Evolutionary conservation across 1,284 basidiomycete species (phyloP), one percentile per base, ranked within the genome.

Genomic region (Meira miltonrushii): DNA sequence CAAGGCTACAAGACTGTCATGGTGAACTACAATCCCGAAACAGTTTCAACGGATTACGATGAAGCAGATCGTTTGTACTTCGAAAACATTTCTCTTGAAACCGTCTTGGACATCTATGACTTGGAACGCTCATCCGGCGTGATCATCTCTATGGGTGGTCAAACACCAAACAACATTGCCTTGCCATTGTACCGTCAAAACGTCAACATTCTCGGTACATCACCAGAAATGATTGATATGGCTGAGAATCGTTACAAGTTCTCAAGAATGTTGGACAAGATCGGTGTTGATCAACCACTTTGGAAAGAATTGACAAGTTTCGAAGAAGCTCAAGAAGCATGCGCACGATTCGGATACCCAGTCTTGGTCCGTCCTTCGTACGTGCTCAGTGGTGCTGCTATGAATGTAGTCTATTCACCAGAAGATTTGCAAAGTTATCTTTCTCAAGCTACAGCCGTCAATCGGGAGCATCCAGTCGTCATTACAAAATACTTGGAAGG

Each of bases 21-120:
- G 95, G 89, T 98, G 81, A 98, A 97, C 82, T 97, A 97, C 82
- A 97, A 97, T 80, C 94, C 94, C 23, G 95, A 98, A 82, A 98
- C 94, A 0, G 94, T 98, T 77, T 92, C 90, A 75, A 97, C 95
- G 49, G 95, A 98, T 80, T 98, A 96, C 80, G 94, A 98, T 80
- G 95, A 98, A 79, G 94, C 94, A 28, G 94, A 98, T 79, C 86
- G 92, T 44, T 84, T 98, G 47, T 98, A 98, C 83, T 98, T 98
- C 79, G 94, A 98, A 82, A 96, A 95, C 80, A 97, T 98, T 82
- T 89, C 88, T 69, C 81, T 97, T 71, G 94, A 98, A 82, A 90
- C 91, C 0, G 92, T 98, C 63, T 83, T 98, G 52, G 95, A 98
- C 79, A 95, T 98, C 74, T 97, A 97, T 80, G 93, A 98, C 75